These are phyloP conservation scores for Myrmaecium sp. DNA, from an alignment of 2,329 filamentous ascomycete genomes.

Conservation along the genomic window DNA sequence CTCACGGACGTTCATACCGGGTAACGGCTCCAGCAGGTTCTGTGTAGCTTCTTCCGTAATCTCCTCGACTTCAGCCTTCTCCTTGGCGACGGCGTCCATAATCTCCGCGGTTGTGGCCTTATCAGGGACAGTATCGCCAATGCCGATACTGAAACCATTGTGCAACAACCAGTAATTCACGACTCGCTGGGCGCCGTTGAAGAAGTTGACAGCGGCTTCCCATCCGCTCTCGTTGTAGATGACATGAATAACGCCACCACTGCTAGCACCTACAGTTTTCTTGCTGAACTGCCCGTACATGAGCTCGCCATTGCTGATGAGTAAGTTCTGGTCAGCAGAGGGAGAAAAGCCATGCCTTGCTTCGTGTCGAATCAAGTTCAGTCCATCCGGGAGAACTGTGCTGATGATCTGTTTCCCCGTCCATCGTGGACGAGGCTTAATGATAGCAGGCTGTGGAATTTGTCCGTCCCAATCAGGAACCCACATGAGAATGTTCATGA, in stretches of 20 bases:
- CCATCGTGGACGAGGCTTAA: constrained; percentile 86
- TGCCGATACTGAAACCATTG: constrained; percentile 93
- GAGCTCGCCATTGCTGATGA: constrained; percentile 75
- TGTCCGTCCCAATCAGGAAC: constrained; percentile 95
- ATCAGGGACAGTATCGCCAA: constrained; percentile 94
- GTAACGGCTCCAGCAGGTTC: constrained; percentile 78
- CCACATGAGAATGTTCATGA: constrained; percentile 97
- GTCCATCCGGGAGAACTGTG: constrained; percentile 72
- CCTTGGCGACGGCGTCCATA: constrained; percentile 59
- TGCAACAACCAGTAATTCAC: constrained; percentile 96
- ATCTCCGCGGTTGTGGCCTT: constrained; percentile 69
- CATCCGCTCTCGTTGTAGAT: constrained; percentile 90
- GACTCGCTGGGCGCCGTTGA: constrained; percentile 87
- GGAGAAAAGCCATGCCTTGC: constrained; percentile 26
- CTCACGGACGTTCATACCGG: constrained; percentile 96
- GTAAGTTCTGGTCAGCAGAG: constrained; percentile 56
- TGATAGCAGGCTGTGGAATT: constrained; percentile 80
- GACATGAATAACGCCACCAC: constrained; percentile 84
- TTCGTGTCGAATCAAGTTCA: constrained; percentile 41
- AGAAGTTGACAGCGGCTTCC: constrained; percentile 76
- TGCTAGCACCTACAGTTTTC: constrained; percentile 80
- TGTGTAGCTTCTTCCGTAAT: constrained; percentile 65
- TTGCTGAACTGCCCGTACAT: constrained; percentile 85
- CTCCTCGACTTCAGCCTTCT: constrained; percentile 65
- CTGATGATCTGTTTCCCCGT: constrained; percentile 97